Percentiles rank a stretch among this genome's conserved stretches.
Conservation (phyloP, 2,329 filamentous ascomycete species). For the Colletotrichum trifolii region DNA sequence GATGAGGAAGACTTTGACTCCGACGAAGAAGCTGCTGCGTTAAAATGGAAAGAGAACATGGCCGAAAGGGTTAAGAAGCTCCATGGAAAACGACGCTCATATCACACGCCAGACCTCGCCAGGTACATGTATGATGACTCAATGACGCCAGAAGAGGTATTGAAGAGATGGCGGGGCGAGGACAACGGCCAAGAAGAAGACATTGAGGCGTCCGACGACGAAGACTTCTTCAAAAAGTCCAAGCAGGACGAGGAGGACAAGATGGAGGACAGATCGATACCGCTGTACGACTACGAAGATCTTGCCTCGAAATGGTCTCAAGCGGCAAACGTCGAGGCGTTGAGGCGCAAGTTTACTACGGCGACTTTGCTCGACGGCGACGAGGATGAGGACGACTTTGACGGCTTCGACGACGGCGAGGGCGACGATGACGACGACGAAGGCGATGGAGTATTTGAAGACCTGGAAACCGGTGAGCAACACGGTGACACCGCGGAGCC, state of each 20-base stretch:
- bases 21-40: conserved; percentile 76
- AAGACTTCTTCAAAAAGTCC: conserved; percentile 74
- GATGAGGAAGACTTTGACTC: conserved; percentile 64
- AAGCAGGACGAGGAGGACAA: conserved; percentile 75
- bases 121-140: conserved; percentile 89
- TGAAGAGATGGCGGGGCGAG: conserved; percentile 83
- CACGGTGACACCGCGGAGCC: conserved; percentile 54
- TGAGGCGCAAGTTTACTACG: conserved; percentile 81
- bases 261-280: conserved; percentile 83
- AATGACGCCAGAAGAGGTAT: conserved; percentile 78
- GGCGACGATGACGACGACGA: conserved; percentile 60
- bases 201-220: conserved; percentile 66
- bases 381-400: conserved; percentile 60
- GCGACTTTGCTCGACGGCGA: conserved; percentile 60
- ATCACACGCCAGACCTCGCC: conserved; percentile 84
- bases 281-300: conserved; percentile 81
- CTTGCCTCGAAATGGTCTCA: conserved; percentile 88
- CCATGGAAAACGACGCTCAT: conserved; percentile 77
- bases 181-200: conserved; percentile 65
- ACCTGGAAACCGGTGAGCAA: conserved; percentile 82
- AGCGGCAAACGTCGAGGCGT: conserved; percentile 77
- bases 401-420: conserved; percentile 60
- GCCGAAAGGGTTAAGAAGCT: conserved; percentile 77
- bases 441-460: conserved; percentile 66
- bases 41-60: conserved; percentile 92